Conservation (phyloP, 106 monocot species). For the Dioscorea dumetorum region DNA sequence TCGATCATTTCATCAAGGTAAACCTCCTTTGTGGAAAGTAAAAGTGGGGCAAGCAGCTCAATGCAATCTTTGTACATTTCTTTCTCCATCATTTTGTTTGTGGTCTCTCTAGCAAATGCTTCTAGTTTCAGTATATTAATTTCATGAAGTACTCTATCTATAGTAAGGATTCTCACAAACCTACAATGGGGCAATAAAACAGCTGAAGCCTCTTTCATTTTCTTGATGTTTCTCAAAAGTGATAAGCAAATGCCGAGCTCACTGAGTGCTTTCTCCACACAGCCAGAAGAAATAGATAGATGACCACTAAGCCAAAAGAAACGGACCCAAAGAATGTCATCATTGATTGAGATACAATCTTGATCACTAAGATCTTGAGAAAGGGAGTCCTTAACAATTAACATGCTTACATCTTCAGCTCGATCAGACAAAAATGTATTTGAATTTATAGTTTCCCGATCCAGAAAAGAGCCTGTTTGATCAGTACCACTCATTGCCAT, state of each 20-base stretch:
- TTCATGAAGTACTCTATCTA: slow-evolving; percentile 56
- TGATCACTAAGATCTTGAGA: slow-evolving; percentile 15
- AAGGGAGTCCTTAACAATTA: slow-evolving; percentile 3
- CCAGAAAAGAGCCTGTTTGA: not conserved
- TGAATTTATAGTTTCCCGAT: not conserved
- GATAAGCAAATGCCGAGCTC: slow-evolving; percentile 58
- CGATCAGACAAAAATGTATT: not conserved
- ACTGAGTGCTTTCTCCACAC: slow-evolving; percentile 54
- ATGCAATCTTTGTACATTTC: slow-evolving; percentile 50
- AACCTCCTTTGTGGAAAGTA: slow-evolving; percentile 58
- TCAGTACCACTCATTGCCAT: too few species aligned
- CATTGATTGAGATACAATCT: slow-evolving; percentile 10
- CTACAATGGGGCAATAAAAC: slow-evolving; percentile 67
- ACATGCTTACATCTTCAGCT: slow-evolving; percentile 1
- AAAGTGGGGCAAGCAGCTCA: slow-evolving; percentile 53
- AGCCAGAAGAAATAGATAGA: slow-evolving; percentile 56
- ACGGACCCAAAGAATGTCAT: slow-evolving; percentile 59
- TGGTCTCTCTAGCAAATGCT: slow-evolving; percentile 29
- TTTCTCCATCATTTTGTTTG: slow-evolving; percentile 56
- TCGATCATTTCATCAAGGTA: slow-evolving; percentile 25
- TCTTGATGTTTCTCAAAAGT: slow-evolving; percentile 37
- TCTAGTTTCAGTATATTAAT: slow-evolving; percentile 72
- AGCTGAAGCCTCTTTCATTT: slow-evolving; percentile 17
- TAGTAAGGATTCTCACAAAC: slow-evolving; percentile 45
- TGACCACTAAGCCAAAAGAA: slow-evolving; percentile 87